Base-by-base conservation (phyloP, 2,329 filamentous ascomycete genomes). In the Fusarium stilboides region DNA sequence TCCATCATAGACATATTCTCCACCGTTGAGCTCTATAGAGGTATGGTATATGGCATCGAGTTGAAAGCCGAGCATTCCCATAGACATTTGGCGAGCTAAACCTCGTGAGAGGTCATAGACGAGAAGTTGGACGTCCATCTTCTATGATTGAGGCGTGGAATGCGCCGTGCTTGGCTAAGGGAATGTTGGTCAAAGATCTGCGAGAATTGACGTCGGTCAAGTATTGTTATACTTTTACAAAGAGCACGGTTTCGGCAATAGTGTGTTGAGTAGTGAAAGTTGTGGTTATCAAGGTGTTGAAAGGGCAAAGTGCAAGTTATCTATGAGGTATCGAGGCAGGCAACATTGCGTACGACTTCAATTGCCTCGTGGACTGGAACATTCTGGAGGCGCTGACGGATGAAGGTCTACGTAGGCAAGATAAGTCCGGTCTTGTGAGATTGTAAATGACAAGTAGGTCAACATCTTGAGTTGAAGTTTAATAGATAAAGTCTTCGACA, bases 41-140 rank as follows among this genome's bases (percentile, higher is more conserved):
- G 96, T 98, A 79, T 99, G 96, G 73, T 98, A 98, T 54, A 99
- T 89, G 55, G 96, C 96, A 79, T 98, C 95, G 50, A 98, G 93
- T 53, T 87, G 83, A 69, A 88, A 86, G 17, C 86, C 82, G 12
- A 90, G 78, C 56, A 85, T 70, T 64, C 83, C 79, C 81, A 82
- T 78, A 19, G 86, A 88, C 81, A 89, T 82, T 69, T 88, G 82
- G 12, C 83, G 82, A 15, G 87, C 87, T 42, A 89, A 72, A 20
- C 87, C 87, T n/a, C 79, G 80, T 2, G 92, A 94, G 47, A 95
- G 85, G 80, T 95, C 92, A 75, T 95, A 95, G 37, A 94, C 86
- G 60, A 94, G 90, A 28, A 95, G 83, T 74, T 93, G 85, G 50
- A 95, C 90, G 60, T 94, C 91, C 91, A 94, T 94, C 9, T 36